Percentiles rank a stretch among this genome's conserved stretches.
Evolutionary conservation across 441 rosid species (phyloP).

Genomic region (Bruguiera hainesii): DNA sequence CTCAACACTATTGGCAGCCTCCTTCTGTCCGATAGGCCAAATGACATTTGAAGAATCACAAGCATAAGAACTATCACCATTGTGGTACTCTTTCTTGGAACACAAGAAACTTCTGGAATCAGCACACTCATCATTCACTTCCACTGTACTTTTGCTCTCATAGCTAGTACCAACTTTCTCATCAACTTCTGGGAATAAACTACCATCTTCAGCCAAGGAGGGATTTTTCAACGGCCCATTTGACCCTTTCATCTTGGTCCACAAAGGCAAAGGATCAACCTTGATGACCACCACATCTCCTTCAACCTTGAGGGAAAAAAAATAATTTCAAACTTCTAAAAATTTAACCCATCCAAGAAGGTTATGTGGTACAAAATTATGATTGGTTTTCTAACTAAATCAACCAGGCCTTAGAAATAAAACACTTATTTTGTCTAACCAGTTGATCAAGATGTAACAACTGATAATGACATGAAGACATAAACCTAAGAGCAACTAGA

Average conservation of each 20-base stretch:
- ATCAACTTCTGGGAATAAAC: slow-evolving; percentile 28
- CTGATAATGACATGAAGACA: background rate
- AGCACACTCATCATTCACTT: slow-evolving; percentile 24
- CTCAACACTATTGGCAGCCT: slow-evolving; percentile 39
- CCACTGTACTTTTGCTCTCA: slow-evolving; percentile 38
- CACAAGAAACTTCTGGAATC: slow-evolving; percentile 19
- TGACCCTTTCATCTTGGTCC: slow-evolving; percentile 89
- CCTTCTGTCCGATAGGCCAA: slow-evolving; percentile 29
- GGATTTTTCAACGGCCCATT: slow-evolving; percentile 31
- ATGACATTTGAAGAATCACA: slow-evolving; percentile 26
- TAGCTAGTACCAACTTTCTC: slow-evolving; percentile 23
- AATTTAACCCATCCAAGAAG: slow-evolving; percentile 9
- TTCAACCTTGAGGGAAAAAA: slow-evolving; percentile 51
- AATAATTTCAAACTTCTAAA: slow-evolving; percentile 17
- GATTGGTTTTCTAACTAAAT: background rate
- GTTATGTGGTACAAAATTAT: background rate
- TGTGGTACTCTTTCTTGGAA: slow-evolving; percentile 21
- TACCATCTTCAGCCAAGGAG: slow-evolving; percentile 32
- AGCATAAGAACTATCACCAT: slow-evolving; percentile 22
- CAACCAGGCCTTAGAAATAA: background rate
- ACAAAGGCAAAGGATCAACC: slow-evolving; percentile 57
- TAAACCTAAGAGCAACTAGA: background rate
- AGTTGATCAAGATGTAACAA: background rate
- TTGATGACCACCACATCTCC: slow-evolving; percentile 73
- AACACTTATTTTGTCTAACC: background rate